Evolutionary conservation across 805 yeast genomes (phyloP).

Genomic region (Metschnikowia henanensis): DNA sequence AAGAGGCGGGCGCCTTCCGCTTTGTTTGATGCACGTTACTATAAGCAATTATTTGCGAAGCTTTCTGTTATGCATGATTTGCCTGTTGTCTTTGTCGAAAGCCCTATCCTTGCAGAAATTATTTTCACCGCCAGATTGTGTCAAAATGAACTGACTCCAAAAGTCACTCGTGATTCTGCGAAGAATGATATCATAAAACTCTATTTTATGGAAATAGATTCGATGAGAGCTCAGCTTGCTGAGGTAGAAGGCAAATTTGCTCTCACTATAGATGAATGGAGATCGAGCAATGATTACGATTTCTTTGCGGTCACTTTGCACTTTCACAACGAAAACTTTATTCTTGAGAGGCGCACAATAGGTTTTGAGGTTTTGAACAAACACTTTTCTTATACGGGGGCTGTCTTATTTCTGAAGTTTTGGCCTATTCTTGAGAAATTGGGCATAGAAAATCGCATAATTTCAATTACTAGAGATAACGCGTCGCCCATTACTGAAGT

Average conservation of each 20-base stretch:
- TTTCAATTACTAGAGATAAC: neutral
- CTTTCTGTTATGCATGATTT: too few relatives aligned
- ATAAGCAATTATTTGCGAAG: too few relatives aligned
- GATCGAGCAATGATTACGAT: neutral
- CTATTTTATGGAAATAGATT: too few relatives aligned
- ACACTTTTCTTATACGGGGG: neutral
- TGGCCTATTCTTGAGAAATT: neutral
- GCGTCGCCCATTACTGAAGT: neutral
- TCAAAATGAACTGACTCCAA: too few relatives aligned
- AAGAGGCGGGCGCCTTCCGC: too few relatives aligned
- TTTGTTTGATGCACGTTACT: too few relatives aligned
- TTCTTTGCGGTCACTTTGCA: neutral
- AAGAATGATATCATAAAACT: too few relatives aligned
- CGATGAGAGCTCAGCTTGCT: too few relatives aligned
- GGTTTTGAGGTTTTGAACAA: neutral
- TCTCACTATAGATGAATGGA: neutral
- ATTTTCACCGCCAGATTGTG: too few relatives aligned
- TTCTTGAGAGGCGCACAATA: neutral
- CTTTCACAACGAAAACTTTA: neutral
- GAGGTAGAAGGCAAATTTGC: neutral
- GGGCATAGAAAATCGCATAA: neutral
- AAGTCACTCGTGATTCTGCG: too few relatives aligned
- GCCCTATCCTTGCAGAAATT: too few relatives aligned
- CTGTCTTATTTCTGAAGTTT: neutral
- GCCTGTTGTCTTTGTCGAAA: too few relatives aligned